phyloP scores from a whole-genome alignment of 192 early-diverging fungal species.

The Phycomyces blakesleeanus region DNA sequence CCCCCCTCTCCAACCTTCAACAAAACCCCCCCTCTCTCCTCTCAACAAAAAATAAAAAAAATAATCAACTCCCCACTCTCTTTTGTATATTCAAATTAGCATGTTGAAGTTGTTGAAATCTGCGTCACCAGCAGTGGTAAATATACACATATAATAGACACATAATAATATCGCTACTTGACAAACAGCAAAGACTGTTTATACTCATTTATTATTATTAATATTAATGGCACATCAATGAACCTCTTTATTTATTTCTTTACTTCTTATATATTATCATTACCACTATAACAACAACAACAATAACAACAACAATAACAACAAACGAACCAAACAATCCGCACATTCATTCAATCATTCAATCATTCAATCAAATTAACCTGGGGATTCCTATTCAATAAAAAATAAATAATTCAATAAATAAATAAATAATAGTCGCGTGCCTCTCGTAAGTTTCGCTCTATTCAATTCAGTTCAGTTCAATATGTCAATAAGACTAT shows the following conservation, averaged over 20 bases:
- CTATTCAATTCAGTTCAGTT: background rate
- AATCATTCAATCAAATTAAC: too few relatives aligned
- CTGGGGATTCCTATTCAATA: too few relatives aligned
- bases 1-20: background rate
- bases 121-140: conserved; percentile 17
- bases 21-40: background rate
- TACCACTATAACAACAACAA: too few relatives aligned
- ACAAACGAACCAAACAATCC: too few relatives aligned
- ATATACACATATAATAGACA: background rate
- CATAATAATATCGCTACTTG: conserved; percentile 1
- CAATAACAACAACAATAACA: too few relatives aligned
- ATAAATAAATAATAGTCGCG: conserved; percentile 22
- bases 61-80: conserved; percentile 3
- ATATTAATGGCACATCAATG: too few relatives aligned
- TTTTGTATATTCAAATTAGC: background rate
- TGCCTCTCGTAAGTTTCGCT: conserved; percentile 22
- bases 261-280: too few relatives aligned
- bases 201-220: too few relatives aligned
- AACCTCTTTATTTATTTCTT: too few relatives aligned
- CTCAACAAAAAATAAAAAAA: background rate
- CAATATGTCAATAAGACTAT: background rate
- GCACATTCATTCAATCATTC: background rate
- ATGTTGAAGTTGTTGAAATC: conserved; percentile 26
- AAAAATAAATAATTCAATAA: too few relatives aligned
- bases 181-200: too few relatives aligned